Conservation (phyloP, 352 stramenopile species). For the Halophytophthora batemanensis region DNA sequence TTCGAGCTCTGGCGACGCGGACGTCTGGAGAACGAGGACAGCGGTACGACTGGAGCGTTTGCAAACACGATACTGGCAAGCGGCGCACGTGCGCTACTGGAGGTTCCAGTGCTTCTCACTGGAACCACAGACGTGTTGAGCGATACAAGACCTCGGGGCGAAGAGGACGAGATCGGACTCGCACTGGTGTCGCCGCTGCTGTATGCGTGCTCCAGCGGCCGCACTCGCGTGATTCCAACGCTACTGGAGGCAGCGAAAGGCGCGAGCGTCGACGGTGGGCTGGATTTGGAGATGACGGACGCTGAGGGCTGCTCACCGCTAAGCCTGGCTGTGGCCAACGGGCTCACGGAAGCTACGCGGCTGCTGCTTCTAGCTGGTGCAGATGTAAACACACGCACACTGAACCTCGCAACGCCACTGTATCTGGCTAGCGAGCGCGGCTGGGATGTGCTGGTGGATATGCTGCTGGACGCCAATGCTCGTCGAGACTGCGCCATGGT, state of each 20-base stretch:
- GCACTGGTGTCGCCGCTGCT: conserved; percentile 49
- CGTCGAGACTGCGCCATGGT: conserved; percentile 37
- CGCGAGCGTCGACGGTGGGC: conserved; percentile 9
- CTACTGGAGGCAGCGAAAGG: conserved; percentile 32
- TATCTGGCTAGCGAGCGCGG: conserved; percentile 78
- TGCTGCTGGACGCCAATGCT: conserved; percentile 47
- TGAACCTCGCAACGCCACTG: conserved; percentile 65
- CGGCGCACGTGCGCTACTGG: conserved; percentile 32
- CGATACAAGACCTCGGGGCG: conserved; percentile 1
- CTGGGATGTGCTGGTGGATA: conserved; percentile 63
- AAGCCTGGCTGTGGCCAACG: conserved; percentile 58
- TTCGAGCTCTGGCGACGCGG: conserved; percentile 30
- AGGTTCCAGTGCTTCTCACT: conserved; percentile 46
- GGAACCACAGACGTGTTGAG: neutral
- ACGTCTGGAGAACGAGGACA: neutral
- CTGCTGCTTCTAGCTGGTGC: conserved; percentile 46
- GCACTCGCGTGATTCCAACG: conserved; percentile 38
- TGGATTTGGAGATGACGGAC: conserved; percentile 66
- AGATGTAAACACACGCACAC: conserved; percentile 58
- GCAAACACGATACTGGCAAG: too few species aligned
- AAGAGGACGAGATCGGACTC: conserved; percentile 9
- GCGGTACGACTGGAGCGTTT: conserved; percentile 28
- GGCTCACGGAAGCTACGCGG: conserved; percentile 38
- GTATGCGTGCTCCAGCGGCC: conserved; percentile 55
- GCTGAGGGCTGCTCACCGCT: conserved; percentile 56